Base-by-base conservation (phyloP, 2,329 filamentous ascomycete species). In the Aspergillus arachidicola region DNA sequence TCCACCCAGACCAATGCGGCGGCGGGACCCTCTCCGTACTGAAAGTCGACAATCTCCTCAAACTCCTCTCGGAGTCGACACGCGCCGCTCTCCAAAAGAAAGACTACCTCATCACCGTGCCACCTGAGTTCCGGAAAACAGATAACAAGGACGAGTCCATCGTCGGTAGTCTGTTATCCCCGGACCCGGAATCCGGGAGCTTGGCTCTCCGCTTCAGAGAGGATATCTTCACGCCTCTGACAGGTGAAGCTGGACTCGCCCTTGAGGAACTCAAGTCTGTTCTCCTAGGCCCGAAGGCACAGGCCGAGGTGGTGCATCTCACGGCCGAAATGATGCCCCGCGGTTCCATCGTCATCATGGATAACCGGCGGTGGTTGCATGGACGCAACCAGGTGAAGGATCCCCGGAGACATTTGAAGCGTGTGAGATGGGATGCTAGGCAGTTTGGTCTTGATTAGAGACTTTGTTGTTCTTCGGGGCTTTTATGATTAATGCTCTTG, bases 1-100 rank as follows among this genome's bases (percentile, higher is more conserved):
- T 82, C 0, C 78, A 75, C 16, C 73, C 75, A 16, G 80, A 82
- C 63, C 71, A 72, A 0, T 73, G 58, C n/a, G 78, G 80, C 3
- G 79, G 80, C 0, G 80, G 80, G 0, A 80, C 78, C 0, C 68
- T 81, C 0, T 81, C 79, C 1, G 69, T 76, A 19, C 70, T 81
- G 71, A 78, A 75, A 23, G 74, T 77, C 9, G 67, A 72, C 14
- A 51, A 51, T 30, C 46, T 51, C 5, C 26, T 51, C 26, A 30
- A n/a, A 5, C 19, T 51, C 16, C 46, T 51, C 14, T 30, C 46
- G 1, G 46, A 51, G 26, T 51, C 66, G 63, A 6, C 68, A 79
- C 60, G 61, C 23, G 56, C 45, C 0, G 56, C 72, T 0, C 64
- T 80, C 7, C 63, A 57, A 4, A 64, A 66, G 0, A 70, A 71